These are phyloP conservation scores for Rhodotorula mucilaginosa DNA, from an alignment of 1,284 basidiomycete species.

Conservation along the genomic window DNA sequence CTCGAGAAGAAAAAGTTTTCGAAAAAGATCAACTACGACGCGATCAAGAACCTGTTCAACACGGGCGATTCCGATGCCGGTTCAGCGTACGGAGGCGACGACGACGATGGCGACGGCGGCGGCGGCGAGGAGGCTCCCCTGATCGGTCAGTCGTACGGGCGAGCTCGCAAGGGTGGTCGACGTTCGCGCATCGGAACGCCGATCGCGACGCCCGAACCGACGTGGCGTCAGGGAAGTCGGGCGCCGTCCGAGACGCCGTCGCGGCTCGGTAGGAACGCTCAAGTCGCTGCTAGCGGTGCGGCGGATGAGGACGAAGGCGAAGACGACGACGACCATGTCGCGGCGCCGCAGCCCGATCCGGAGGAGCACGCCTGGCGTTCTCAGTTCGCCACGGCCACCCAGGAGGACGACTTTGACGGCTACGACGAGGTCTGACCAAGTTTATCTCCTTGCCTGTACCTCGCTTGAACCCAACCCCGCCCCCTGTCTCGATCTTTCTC, in stretches of 20 bases:
- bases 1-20: slow-evolving; percentile 77
- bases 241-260: slow-evolving; percentile 11
- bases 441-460: too few species aligned
- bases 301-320: slow-evolving; percentile 1
- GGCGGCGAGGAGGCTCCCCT: slow-evolving; percentile 16
- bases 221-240: slow-evolving; percentile 18
- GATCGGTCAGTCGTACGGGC: slow-evolving; percentile 26
- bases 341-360: background rate
- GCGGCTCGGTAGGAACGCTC: slow-evolving; percentile 39
- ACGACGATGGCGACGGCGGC: slow-evolving; percentile 24
- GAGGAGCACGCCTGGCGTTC: slow-evolving; percentile 6
- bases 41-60: slow-evolving; percentile 70
- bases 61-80: slow-evolving; percentile 52
- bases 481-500: too few species aligned
- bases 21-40: slow-evolving; percentile 85
- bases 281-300: slow-evolving; percentile 43
- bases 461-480: too few species aligned
- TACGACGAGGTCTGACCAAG: slow-evolving; percentile 16
- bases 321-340: slow-evolving; percentile 8
- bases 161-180: background rate
- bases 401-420: slow-evolving; percentile 12
- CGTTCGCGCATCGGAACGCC: slow-evolving; percentile 9
- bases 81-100: slow-evolving; percentile 54
- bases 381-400: slow-evolving; percentile 1
- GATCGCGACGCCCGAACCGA: slow-evolving; percentile 26